Evolutionary conservation across 768 basidiomycete species (phyloP).

Genomic region (Lepiota venenata): DNA sequence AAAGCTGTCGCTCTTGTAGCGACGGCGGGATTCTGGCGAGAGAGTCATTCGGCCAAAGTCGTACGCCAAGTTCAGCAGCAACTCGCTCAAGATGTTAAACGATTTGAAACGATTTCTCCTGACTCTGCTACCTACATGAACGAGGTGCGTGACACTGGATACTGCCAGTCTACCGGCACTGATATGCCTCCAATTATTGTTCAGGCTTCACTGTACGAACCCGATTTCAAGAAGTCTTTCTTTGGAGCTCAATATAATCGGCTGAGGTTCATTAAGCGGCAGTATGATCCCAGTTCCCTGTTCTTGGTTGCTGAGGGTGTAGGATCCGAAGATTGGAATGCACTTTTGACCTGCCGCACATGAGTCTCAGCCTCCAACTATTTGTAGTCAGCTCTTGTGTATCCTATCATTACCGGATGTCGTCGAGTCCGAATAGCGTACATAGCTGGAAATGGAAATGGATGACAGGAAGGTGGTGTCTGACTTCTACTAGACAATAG

Average conservation of each 20-base stretch:
- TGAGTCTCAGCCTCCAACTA: background rate
- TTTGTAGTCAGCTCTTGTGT: no score
- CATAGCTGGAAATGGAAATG: no score
- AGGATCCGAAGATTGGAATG: conserved; percentile 49
- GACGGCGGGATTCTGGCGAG: background rate
- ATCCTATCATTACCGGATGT: no score
- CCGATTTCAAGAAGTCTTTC: conserved; percentile 36
- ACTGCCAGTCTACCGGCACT: background rate
- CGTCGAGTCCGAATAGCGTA: no score
- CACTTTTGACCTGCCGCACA: conserved; percentile 19
- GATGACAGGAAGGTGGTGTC: conserved; percentile 21
- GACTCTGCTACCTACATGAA: conserved; percentile 44
- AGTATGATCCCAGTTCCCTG: conserved; percentile 39
- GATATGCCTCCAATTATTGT: background rate
- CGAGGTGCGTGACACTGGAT: conserved; percentile 31
- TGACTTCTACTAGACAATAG: conserved; percentile 65
- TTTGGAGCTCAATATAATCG: conserved; percentile 40
- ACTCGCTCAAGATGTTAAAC: background rate
- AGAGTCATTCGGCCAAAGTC: conserved; percentile 11
- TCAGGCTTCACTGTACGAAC: conserved; percentile 40
- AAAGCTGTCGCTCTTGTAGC: conserved; percentile 31
- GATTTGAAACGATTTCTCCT: conserved; percentile 23
- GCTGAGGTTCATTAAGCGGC: conserved; percentile 37
- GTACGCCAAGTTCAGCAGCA: conserved; percentile 18
- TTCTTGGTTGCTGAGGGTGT: conserved; percentile 46